These are phyloP conservation scores for Candida yuanshanica DNA, from an alignment of 805 yeast genomes.

Conservation along the genomic window DNA sequence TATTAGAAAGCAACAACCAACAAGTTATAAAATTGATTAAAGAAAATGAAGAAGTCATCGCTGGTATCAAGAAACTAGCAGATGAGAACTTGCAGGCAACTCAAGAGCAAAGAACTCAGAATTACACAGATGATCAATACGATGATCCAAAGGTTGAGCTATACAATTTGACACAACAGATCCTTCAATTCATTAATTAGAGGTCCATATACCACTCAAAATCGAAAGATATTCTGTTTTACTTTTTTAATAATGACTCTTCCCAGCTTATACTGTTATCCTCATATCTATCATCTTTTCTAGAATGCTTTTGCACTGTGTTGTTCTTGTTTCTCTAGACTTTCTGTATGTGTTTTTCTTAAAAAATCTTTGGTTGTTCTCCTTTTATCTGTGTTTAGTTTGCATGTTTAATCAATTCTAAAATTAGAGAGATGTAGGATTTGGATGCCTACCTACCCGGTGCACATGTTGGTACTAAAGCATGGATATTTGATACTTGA, in stretches of 20 bases:
- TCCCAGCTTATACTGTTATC: background rate
- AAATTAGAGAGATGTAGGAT: no score
- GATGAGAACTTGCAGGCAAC: slow-evolving; percentile 28
- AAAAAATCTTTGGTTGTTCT: no score
- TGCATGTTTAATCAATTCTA: background rate
- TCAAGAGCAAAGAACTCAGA: slow-evolving; percentile 23
- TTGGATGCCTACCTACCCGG: no score
- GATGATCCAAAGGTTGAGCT: slow-evolving; percentile 63
- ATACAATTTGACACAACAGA: slow-evolving; percentile 63
- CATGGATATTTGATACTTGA: no score
- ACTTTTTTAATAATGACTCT: background rate
- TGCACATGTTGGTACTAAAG: no score
- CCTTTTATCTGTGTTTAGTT: background rate
- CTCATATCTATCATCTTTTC: background rate
- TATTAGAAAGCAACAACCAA: slow-evolving; percentile 78
- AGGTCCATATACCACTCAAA: no score
- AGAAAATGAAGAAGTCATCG: slow-evolving; percentile 46
- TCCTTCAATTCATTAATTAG: slow-evolving; percentile 39
- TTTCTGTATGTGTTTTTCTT: no score
- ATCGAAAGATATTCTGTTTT: no score
- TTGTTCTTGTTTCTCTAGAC: no score
- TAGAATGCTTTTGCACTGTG: no score
- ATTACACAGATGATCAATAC: slow-evolving; percentile 33
- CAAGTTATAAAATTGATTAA: slow-evolving; percentile 52
- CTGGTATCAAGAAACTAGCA: slow-evolving; percentile 46